Evolutionary conservation across 805 yeast genomes (phyloP).

Genomic region (Metschnikowia hibisci): DNA sequence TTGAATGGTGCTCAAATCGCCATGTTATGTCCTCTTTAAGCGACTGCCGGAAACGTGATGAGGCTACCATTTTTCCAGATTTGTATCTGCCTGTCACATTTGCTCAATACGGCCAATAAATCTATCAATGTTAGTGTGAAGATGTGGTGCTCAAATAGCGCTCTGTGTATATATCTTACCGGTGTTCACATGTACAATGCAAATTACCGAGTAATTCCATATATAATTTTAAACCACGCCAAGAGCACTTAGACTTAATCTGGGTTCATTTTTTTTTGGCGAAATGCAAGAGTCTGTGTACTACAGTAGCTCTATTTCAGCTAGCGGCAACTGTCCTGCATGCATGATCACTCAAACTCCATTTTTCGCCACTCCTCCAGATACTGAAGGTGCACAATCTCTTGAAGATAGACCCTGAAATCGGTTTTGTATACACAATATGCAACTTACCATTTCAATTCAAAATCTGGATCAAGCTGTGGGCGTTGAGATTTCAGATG

Average conservation of each 20-base stretch:
- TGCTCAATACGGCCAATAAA: no score
- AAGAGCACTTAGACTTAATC: no score
- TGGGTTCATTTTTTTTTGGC: no score
- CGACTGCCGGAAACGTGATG: neutral
- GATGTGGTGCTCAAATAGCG: no score
- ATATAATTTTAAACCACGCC: no score
- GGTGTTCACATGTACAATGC: no score
- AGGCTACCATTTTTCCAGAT: no score
- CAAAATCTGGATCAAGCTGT: slow-evolving; percentile 24
- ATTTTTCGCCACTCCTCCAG: neutral
- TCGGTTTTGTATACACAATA: neutral
- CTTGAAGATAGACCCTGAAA: neutral
- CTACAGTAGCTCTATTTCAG: neutral
- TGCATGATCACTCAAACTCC: neutral
- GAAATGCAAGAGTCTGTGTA: neutral
- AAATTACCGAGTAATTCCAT: no score
- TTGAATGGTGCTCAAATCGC: slow-evolving; percentile 70
- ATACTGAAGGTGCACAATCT: neutral
- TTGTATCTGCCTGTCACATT: no score
- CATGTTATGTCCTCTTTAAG: slow-evolving; percentile 41
- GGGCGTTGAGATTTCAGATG: slow-evolving; percentile 61
- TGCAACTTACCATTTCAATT: slow-evolving; percentile 19
- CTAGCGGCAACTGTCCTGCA: neutral
- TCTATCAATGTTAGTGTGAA: no score
- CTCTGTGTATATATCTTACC: no score